Evolutionary conservation across 2,329 filamentous ascomycete genomes (phyloP).

Genomic region (Knufia petricola): DNA sequence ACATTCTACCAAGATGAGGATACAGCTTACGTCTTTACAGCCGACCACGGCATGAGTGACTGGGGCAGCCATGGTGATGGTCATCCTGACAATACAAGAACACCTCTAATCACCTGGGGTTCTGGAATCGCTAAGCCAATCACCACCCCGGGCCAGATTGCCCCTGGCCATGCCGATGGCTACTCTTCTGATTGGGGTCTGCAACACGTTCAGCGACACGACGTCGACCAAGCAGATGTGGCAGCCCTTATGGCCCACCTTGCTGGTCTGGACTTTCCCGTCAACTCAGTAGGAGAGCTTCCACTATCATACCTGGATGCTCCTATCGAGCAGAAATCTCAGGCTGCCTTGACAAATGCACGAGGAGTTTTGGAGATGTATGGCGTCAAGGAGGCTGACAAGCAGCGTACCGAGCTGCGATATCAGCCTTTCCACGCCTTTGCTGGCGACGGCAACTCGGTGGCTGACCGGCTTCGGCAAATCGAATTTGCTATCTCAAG

Average conservation of each 20-base stretch:
- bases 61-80: constrained; percentile 99
- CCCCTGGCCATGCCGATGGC: constrained; percentile 74
- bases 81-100: constrained; percentile 92
- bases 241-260: constrained; percentile 94
- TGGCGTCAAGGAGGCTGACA: constrained; percentile 79
- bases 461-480: constrained; percentile 56
- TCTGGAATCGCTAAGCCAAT: constrained; percentile 75
- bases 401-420: constrained; percentile 62
- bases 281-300: constrained; percentile 90
- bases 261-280: constrained; percentile 77
- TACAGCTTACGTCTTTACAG: constrained; percentile 93
- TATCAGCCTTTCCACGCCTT: constrained; percentile 69
- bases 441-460: constrained; percentile 51
- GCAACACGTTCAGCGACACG: constrained; percentile 70
- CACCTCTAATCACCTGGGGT: constrained; percentile 86
- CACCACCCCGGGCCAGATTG: constrained; percentile 44
- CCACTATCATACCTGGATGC: constrained; percentile 74
- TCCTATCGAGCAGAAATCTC: constrained; percentile 64
- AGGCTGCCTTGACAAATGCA: constrained; percentile 75
- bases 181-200: constrained; percentile 85
- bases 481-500: constrained; percentile 60
- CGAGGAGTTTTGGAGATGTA: constrained; percentile 92
- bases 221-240: constrained; percentile 88
- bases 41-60: constrained; percentile 98
- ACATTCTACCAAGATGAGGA: constrained; percentile 75